Evolutionary conservation across 495 filamentous ascomycete species (phyloP).

Genomic region (Talaromyces thailandensis): DNA sequence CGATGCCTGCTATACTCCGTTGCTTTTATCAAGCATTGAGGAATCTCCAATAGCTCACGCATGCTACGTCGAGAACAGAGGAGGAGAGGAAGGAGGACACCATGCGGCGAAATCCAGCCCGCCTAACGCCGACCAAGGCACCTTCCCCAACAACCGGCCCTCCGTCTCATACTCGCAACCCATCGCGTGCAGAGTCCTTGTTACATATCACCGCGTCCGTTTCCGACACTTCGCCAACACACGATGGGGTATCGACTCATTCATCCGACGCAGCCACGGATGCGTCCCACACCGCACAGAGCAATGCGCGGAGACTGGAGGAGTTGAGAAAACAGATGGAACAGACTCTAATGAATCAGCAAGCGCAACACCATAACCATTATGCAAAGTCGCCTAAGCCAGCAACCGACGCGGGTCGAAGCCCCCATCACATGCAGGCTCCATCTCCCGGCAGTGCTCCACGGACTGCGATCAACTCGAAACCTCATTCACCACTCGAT

Average conservation of each 20-base stretch:
- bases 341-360: conserved; percentile 36
- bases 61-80: not conserved
- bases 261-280: not conserved
- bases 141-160: conserved; percentile 22
- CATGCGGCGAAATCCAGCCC: conserved; percentile 7
- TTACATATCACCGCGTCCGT: not conserved
- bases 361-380: conserved; percentile 29
- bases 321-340: conserved; percentile 40
- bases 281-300: conserved; percentile 5
- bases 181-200: conserved; percentile 6
- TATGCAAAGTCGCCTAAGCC: not conserved
- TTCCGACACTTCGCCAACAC: not conserved
- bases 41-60: not conserved
- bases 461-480: not conserved
- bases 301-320: conserved; percentile 31
- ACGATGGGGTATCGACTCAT: not conserved
- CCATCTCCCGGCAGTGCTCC: not conserved
- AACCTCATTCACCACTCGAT: conserved; percentile 10
- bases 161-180: conserved; percentile 12
- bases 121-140: conserved; percentile 33
- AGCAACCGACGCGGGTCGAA: not conserved
- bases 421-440: not conserved
- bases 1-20: conserved; percentile 2
- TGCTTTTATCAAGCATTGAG: not conserved
- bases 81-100: conserved; percentile 3